A percentile compares a stretch with the other conserved stretches of the same genome.
These are phyloP conservation scores for Tilletia indica DNA, from an alignment of 1,284 basidiomycete genomes.

Conservation along the genomic window DNA sequence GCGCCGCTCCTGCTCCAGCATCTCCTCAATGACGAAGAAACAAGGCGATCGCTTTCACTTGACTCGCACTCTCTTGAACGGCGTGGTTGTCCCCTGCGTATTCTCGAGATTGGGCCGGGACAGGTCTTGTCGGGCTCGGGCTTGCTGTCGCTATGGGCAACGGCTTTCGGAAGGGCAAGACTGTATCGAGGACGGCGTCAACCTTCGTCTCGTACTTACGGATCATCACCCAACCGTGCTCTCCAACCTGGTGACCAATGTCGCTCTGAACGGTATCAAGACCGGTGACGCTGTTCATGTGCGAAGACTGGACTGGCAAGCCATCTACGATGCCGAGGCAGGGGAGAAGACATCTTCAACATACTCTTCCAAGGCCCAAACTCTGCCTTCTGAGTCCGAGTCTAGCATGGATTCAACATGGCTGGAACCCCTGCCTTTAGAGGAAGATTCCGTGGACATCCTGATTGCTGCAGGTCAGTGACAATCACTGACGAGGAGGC, in stretches of 20 bases:
- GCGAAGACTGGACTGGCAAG: conserved; percentile 45
- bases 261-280: conserved; percentile 26
- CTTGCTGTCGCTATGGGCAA: conserved; percentile 21
- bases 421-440: not conserved
- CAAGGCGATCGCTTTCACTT: not conserved
- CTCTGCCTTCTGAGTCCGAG: conserved; percentile 27
- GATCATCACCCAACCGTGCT: conserved; percentile 48
- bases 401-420: conserved; percentile 10
- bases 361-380: conserved; percentile 34
- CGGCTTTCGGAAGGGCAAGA: not conserved
- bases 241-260: conserved; percentile 40
- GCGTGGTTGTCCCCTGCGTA: conserved; percentile 15
- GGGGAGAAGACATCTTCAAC: not conserved
- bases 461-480: conserved; percentile 41
- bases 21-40: conserved; percentile 29
- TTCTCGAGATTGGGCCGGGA: conserved; percentile 53
- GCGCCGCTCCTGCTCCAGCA: conserved; percentile 42
- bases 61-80: not conserved
- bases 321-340: conserved; percentile 25
- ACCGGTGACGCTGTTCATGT: conserved; percentile 18
- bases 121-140: conserved; percentile 45
- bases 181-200: not conserved
- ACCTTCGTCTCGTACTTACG: conserved; percentile 27
- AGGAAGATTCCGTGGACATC: conserved; percentile 30
- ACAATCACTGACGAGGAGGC: not conserved